phyloP scores from a whole-genome alignment of 495 filamentous ascomycete species.

The Hypomontagnella submonticulosa region DNA sequence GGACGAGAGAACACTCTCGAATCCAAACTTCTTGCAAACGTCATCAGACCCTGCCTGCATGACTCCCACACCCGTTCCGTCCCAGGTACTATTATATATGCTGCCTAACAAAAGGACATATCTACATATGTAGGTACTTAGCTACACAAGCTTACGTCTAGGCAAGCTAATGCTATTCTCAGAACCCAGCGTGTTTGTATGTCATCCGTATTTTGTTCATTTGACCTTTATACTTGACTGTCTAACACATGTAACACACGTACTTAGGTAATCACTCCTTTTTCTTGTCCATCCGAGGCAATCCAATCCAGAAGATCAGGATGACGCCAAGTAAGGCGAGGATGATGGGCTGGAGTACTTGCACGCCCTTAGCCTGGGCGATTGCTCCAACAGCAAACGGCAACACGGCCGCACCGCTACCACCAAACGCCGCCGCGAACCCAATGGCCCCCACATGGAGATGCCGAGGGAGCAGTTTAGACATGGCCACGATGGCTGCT shows the following conservation, averaged over 20 bases:
- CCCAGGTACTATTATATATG: conserved; percentile 1
- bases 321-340: conserved; percentile 72
- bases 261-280: conserved; percentile 25
- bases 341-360: conserved; percentile 80
- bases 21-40: conserved; percentile 6
- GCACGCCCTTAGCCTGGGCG: conserved; percentile 80
- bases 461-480: conserved; percentile 80
- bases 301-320: conserved; percentile 63
- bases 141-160: too few species aligned
- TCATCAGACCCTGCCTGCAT: conserved; percentile 21
- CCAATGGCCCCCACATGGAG: conserved; percentile 85
- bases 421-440: conserved; percentile 84
- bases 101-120: too few species aligned
- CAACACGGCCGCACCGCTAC: conserved; percentile 79
- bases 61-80: conserved; percentile 25
- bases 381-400: conserved; percentile 88
- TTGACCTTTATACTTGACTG: too few species aligned
- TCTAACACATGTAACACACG: too few species aligned
- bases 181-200: too few species aligned
- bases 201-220: too few species aligned
- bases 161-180: too few species aligned
- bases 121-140: too few species aligned
- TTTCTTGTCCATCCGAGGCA: conserved; percentile 44
- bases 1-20: conserved; percentile 2
- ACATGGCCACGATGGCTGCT: conserved; percentile 79